Base-by-base conservation (phyloP, 345 rosid genomes). In the Trapa bicornis region DNA sequence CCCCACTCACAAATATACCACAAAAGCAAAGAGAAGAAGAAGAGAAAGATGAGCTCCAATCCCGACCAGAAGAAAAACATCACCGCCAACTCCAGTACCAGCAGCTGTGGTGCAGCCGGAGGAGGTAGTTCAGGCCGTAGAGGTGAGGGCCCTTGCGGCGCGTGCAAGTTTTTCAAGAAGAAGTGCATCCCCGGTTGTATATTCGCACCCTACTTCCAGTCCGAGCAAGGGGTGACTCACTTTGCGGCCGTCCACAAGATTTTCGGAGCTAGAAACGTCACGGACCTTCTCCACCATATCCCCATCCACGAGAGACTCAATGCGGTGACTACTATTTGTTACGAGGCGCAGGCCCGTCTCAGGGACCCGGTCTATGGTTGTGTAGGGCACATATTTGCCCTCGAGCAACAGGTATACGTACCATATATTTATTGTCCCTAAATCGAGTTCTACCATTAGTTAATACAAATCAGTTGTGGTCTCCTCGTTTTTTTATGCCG, bases 191-290 rank as follows among this genome's bases (percentile, higher is more conserved):
- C 77, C 67, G 94, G 89, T 2, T 93, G 98, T 75, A 82, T 90
- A 39, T 90, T 90, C 68, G 94, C 94, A 42, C 98, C 96, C 2
- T 88, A 93, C 57, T 93, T 90, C 68, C 92, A 88, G 73, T 76
- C 96, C 11, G 97, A 93, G 45, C 96, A 93, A 80, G 96, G 96
- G 10, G 80, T 89, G 3, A 62, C 89, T 17, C 86, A 81, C 54
- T 90, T 93, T 62, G 96, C 97, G 1, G 97, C 93, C 0, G 96
- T 89, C 32, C 98, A 88, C 75, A 92, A 85, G 80, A 90, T 89
- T 37, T 89, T 89, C 65, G 97, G 97, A 3, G 98, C 97, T 1
- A 93, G 97, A 75, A 93, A 93, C 66, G 89, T 89, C 6, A 82
- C 97, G 14, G 88, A 93, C 77, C 82, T 92, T 67, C 86, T 92